These are phyloP conservation scores for Liquidambar formosana DNA, from an alignment of 164 flowering plant genomes.

Conservation along the genomic window DNA sequence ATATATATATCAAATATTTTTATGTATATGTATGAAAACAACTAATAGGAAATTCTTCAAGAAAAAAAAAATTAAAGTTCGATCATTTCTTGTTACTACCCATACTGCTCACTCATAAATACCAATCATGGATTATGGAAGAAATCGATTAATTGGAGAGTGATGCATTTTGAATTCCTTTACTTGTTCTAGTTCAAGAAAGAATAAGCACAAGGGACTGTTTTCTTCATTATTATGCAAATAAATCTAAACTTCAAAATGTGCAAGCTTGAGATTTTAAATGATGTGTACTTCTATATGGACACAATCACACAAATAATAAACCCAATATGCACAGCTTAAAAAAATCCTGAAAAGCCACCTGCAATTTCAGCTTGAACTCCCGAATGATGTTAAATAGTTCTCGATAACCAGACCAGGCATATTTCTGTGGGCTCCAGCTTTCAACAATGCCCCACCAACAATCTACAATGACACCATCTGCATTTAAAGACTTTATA, in stretches of 20 bases:
- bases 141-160: not conserved
- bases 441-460: constrained; percentile 95
- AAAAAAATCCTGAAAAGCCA: constrained; percentile 5
- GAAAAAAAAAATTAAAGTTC: no score
- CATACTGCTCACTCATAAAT: no score
- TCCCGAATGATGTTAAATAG: constrained; percentile 67
- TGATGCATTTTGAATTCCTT: not conserved
- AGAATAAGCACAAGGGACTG: not conserved
- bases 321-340: not conserved
- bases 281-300: not conserved
- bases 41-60: not conserved
- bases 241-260: not conserved
- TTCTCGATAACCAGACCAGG: constrained; percentile 81
- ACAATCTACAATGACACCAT: constrained; percentile 81
- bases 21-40: no score
- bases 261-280: not conserved
- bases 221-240: not conserved
- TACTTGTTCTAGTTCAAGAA: not conserved
- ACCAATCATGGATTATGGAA: not conserved
- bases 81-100: no score
- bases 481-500: constrained; percentile 68
- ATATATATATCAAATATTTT: no score
- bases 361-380: constrained; percentile 74
- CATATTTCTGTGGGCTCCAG: constrained; percentile 77
- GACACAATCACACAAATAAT: not conserved